A percentile compares a stretch with the other conserved stretches of the same genome.
phyloP scores from a whole-genome alignment of 129 eudicot species.

The Tagetes erecta region DNA sequence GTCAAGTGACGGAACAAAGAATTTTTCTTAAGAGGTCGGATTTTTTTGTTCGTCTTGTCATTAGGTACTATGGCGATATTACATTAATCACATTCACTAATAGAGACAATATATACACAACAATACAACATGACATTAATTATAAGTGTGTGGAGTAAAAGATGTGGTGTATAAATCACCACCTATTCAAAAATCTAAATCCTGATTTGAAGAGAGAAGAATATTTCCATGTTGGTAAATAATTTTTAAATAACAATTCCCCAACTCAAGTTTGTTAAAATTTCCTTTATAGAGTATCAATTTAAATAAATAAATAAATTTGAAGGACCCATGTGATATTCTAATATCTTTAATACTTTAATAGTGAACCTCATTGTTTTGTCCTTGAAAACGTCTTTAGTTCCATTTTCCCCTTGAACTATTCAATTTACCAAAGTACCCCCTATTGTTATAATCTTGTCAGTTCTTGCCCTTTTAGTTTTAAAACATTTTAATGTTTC shows the following conservation, averaged over 20 bases:
- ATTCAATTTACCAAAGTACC: not conserved
- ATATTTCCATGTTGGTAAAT: slow-evolving; percentile 34
- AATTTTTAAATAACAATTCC: not conserved
- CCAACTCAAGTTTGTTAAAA: not conserved
- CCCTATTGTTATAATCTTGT: not conserved
- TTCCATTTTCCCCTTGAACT: slow-evolving; percentile 23
- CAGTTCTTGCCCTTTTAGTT: slow-evolving; percentile 9
- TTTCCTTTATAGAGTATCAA: not conserved
- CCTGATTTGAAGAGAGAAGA: slow-evolving; percentile 26
- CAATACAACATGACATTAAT: not conserved
- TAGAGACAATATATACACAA: not conserved
- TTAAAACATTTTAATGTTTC: not conserved
- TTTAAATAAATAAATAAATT: not conserved
- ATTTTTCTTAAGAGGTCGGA: not conserved
- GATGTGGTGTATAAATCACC: not conserved
- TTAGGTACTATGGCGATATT: not conserved
- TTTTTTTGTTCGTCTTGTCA: not conserved
- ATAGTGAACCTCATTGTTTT: slow-evolving; percentile 24
- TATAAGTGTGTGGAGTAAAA: not conserved
- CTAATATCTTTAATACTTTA: slow-evolving; percentile 28
- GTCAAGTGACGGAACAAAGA: too few relatives aligned
- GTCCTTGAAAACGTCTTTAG: slow-evolving; percentile 21
- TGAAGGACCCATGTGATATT: slow-evolving; percentile 37
- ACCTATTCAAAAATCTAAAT: slow-evolving; percentile 8
- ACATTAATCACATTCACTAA: not conserved